Evolutionary conservation across 257 asterid genomes (phyloP).

Genomic region (Coffea eugenioides): DNA sequence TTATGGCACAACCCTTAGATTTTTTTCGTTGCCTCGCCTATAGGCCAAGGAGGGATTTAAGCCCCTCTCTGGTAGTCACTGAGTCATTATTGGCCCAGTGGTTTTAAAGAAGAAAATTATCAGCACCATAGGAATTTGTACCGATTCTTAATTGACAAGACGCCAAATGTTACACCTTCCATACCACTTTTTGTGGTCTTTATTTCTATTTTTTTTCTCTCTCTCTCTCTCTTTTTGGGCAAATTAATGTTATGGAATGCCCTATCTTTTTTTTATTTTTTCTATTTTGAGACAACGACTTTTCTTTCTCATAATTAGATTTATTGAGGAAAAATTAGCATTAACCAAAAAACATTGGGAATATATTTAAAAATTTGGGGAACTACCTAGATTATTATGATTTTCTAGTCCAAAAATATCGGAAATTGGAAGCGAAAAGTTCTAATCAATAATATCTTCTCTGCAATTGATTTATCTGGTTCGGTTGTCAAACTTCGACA

Average conservation of each 20-base stretch:
- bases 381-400: neutral
- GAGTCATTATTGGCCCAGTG: too few species aligned
- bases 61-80: too few species aligned
- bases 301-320: neutral
- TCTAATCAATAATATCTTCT: neutral
- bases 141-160: neutral
- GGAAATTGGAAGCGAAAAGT: neutral
- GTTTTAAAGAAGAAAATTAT: too few species aligned
- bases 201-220: too few species aligned
- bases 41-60: too few species aligned
- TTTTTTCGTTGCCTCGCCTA: too few species aligned
- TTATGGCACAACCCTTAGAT: too few species aligned
- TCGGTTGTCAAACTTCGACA: neutral
- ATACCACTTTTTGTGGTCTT: neutral
- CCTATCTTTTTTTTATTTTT: neutral
- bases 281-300: neutral
- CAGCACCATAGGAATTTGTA: neutral
- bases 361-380: too few species aligned
- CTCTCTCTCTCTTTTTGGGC: neutral
- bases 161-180: neutral
- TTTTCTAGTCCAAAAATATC: neutral
- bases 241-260: neutral
- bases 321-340: neutral
- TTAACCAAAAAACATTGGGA: neutral
- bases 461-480: neutral